phyloP scores from a whole-genome alignment of 164 flowering plant species.

The Saururus chinensis region DNA sequence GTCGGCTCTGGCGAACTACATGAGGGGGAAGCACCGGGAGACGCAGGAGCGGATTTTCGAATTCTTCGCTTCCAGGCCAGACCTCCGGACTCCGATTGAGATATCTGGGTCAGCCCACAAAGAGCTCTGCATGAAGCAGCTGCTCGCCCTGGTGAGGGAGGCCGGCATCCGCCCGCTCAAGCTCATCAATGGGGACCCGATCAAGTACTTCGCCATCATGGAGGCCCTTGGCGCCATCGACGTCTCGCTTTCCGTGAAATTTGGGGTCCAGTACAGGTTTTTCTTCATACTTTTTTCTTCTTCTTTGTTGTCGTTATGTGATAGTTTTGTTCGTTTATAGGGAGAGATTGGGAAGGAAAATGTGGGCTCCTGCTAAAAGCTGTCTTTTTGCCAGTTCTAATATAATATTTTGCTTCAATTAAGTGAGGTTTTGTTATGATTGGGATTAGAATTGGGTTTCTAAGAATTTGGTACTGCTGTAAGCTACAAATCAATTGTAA shows the following conservation, averaged over 20 bases:
- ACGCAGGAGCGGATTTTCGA: conserved; percentile 58
- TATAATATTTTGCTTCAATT: not conserved
- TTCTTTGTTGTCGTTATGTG: not conserved
- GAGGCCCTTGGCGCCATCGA: conserved; percentile 88
- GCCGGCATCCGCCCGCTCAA: conserved; percentile 63
- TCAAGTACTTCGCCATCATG: conserved; percentile 61
- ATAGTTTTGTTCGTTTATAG: not conserved
- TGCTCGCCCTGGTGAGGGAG: conserved; percentile 61
- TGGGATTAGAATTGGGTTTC: not conserved
- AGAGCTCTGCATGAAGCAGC: conserved; percentile 80
- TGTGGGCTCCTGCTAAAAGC: too few relatives aligned
- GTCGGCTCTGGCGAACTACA: conserved; percentile 30
- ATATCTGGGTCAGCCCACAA: conserved; percentile 62
- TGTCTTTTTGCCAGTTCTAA: too few relatives aligned
- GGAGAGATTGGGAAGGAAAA: too few relatives aligned
- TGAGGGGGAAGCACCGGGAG: conserved; percentile 79
- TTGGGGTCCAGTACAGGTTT: conserved; percentile 91
- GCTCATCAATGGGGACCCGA: conserved; percentile 61
- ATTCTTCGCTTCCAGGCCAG: conserved; percentile 67
- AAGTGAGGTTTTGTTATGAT: not conserved
- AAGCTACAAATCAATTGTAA: too few relatives aligned
- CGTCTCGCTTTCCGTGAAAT: conserved; percentile 74
- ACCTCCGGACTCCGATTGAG: conserved; percentile 85
- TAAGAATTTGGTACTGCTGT: not conserved
- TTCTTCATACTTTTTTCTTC: not conserved